phyloP scores from a whole-genome alignment of 2,329 filamentous ascomycete genomes.

The Epichloe brachyelytri region DNA sequence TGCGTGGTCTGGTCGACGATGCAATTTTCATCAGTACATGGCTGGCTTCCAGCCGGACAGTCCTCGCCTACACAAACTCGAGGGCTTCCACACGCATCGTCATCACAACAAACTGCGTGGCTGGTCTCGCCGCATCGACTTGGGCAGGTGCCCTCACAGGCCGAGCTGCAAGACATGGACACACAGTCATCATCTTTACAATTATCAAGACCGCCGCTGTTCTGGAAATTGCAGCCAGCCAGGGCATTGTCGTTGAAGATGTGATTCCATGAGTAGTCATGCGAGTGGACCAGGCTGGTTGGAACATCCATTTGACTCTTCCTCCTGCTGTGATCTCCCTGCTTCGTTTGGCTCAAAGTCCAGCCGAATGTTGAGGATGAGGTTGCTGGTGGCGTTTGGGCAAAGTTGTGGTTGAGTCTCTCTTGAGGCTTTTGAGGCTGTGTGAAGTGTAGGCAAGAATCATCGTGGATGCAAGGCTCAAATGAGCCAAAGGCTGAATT shows the following conservation, averaged over 20 bases:
- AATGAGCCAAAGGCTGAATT: constrained; percentile 15
- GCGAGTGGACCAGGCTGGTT: constrained; percentile 3
- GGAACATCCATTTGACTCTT: not conserved
- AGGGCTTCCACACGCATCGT: constrained; percentile 20
- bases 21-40: constrained; percentile 25
- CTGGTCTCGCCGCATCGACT: constrained; percentile 22
- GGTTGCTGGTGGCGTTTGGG: constrained; percentile 3
- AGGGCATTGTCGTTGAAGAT: constrained; percentile 8
- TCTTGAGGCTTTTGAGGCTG: constrained; percentile 8
- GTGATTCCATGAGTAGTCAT: constrained; percentile 9
- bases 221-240: constrained; percentile 1
- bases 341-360: not conserved
- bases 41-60: constrained; percentile 22
- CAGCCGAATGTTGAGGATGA: not conserved
- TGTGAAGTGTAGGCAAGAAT: constrained; percentile 17
- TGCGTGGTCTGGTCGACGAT: constrained; percentile 11
- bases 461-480: constrained; percentile 17
- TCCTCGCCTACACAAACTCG: constrained; percentile 16
- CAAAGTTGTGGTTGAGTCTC: constrained; percentile 5
- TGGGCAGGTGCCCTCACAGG: constrained; percentile 21
- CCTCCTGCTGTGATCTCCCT: not conserved
- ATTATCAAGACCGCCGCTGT: not conserved
- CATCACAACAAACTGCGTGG: constrained; percentile 22
- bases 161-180: constrained; percentile 22
- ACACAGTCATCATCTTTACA: constrained; percentile 17